Evolutionary conservation across 257 asterid species (phyloP).

Genomic region (Scutellaria baicalensis): DNA sequence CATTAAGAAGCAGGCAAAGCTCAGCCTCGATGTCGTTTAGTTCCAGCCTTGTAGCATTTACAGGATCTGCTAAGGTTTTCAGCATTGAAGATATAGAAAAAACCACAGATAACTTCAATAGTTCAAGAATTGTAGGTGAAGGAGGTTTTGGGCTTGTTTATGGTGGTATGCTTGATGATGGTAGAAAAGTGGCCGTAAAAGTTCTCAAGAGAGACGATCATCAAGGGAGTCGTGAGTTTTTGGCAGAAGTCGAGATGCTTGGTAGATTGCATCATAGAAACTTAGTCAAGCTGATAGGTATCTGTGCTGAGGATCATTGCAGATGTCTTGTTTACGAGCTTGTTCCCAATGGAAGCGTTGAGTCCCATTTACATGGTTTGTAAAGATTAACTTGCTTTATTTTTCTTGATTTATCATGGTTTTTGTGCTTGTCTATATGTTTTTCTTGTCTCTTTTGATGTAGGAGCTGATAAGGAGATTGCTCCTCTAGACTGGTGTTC

Average conservation of each 20-base stretch:
- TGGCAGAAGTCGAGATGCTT: conserved; percentile 97
- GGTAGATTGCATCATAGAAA: conserved; percentile 82
- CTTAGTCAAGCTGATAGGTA: conserved; percentile 76
- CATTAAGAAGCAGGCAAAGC: conserved; percentile 48
- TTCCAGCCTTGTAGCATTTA: conserved; percentile 58
- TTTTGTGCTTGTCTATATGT: no score
- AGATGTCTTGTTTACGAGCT: conserved; percentile 78
- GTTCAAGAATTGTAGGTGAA: conserved; percentile 64
- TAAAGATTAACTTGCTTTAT: neutral
- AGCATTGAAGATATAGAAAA: conserved; percentile 45
- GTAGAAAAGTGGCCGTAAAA: conserved; percentile 72
- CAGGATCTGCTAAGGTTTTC: conserved; percentile 73
- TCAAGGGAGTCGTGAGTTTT: conserved; percentile 79
- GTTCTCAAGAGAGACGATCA: conserved; percentile 76
- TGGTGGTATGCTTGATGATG: conserved; percentile 73
- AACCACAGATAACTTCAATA: conserved; percentile 51
- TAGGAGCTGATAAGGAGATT: conserved; percentile 60
- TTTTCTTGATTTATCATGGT: neutral
- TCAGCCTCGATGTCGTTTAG: conserved; percentile 53
- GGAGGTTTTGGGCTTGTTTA: conserved; percentile 94
- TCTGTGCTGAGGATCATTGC: conserved; percentile 62
- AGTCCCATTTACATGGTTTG: conserved; percentile 84
- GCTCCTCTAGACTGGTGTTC: conserved; percentile 79
- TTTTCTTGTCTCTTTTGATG: neutral
- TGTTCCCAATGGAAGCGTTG: conserved; percentile 90